Base-by-base conservation (phyloP, 495 filamentous ascomycete species). In the Acidiella bohemica region DNA sequence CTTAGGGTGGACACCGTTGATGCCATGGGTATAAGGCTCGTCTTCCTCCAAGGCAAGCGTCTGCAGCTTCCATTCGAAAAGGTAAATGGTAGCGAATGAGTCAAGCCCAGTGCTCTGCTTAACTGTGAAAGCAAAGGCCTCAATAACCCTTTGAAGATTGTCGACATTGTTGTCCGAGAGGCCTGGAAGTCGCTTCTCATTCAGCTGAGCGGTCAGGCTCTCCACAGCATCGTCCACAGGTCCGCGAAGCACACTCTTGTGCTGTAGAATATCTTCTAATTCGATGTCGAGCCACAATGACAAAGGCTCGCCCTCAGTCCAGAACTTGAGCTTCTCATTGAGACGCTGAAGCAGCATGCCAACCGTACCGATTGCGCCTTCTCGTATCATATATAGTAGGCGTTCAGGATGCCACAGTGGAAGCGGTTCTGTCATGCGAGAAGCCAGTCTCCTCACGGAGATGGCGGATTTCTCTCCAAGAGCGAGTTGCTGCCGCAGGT, bases 371-470 rank as follows among this genome's bases (percentile, higher is more conserved):
- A 70, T 72, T 56, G 92, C 92, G 2, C 86, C 88, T 14, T 78
- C 67, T 5, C 93, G 67, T 19, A 94, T 87, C 48, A 82, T 86
- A 56, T 95, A 86, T 42, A 80, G 77, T 6, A 99, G 58, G 46
- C 93, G 84, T 51, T 93, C 84, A 6, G 92, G 92, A 50, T 99
- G 90, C 53, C 87, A 99, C 6, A 92, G 72, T 4, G 92, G 88
- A 22, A 95, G 64, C 12, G 86, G 82, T 0, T 84, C 84, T 53
- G 95, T 95, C 27, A 96, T 60, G 32, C 78, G 65, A 39, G 78
- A 2, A 10, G 43, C 18, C 13, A 51, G 8, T 6, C 34, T 16
- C 4, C 23, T 7, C 32, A 51, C 8, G 2, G 10, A n/a, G 8
- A 37, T 24, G 11, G n/a, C 13, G 13, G 7, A 3, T 2, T 18